phyloP scores from a whole-genome alignment of 106 monocot genomes.

The Agapanthus africanus region DNA sequence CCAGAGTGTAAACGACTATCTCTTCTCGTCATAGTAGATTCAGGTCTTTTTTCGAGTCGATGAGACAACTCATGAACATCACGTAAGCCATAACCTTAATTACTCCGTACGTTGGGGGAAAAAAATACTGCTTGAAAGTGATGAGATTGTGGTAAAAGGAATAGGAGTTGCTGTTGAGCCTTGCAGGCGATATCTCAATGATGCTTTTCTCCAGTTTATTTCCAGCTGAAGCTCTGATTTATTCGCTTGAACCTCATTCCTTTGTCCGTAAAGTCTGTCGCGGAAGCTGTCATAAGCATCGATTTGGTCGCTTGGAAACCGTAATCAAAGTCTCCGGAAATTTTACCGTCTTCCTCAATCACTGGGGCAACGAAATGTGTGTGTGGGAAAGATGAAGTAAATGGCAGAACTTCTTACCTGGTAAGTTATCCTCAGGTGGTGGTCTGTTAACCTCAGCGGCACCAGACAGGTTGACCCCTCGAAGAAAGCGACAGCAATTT shows the following conservation, averaged over 20 bases:
- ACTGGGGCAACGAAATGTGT: too few relatives aligned
- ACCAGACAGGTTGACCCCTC: too few relatives aligned
- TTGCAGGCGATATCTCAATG: slow-evolving; percentile 5
- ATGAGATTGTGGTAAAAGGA: slow-evolving; percentile 4
- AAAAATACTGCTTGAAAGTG: slow-evolving; percentile 4
- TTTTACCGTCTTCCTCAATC: too few relatives aligned
- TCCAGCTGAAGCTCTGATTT: slow-evolving; percentile 6
- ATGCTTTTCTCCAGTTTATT: background rate
- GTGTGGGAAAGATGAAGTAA: too few relatives aligned
- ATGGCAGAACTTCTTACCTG: too few relatives aligned
- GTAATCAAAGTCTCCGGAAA: too few relatives aligned
- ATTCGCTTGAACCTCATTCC: background rate
- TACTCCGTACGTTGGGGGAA: background rate
- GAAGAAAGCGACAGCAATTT: background rate
- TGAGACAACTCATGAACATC: slow-evolving; percentile 10
- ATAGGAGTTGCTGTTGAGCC: slow-evolving; percentile 8
- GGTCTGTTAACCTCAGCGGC: too few relatives aligned
- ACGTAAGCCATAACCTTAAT: slow-evolving; percentile 59
- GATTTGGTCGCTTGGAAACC: background rate
- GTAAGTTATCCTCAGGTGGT: too few relatives aligned
- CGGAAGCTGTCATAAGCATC: slow-evolving; percentile 4
- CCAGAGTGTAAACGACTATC: slow-evolving; percentile 40
- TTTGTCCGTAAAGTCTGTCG: slow-evolving; percentile 2
- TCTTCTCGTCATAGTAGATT: slow-evolving; percentile 26
- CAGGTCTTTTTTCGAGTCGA: background rate